Evolutionary conservation across 768 basidiomycete species (phyloP), one percentile per base, ranked within the genome.

Genomic region (Tremella yokohamensis): DNA sequence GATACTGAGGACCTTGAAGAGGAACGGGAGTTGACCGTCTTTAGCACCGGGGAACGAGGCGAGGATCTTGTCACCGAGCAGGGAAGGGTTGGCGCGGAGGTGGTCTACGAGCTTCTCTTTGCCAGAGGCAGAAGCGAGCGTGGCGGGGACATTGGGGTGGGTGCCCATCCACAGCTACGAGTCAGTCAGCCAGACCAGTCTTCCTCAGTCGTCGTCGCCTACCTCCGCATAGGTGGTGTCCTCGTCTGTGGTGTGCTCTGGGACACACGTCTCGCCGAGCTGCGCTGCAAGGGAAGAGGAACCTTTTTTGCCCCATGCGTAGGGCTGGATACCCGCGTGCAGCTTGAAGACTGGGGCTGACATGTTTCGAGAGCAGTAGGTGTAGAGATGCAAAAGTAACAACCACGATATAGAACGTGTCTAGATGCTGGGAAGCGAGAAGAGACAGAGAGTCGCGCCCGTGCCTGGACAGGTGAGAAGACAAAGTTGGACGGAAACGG

Each of bases 91-190:
- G 3, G 80, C 77, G 18, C 82, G 79, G 60, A 99, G 81, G 70
- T 88, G 77, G 18, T 84, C 79, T 2, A 76, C 70, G 81, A 83
- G 60, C 84, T 84, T 19, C 77, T 76, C 76, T 11, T 7, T 16
- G 29, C 78, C 77, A 9, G 84, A 82, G 2, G 55, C 44, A 1
- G 57, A 57, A 16, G 63, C 59, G 58, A 78, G 72, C 18, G 84
- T 72, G 6, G 87, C 86, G 0, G 87, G 87, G 8, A 85, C 81
- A 37, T 80, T 88, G 1, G 88, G 82, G 68, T 98, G 96, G 0
- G 96, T 98, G 9, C 96, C 96, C 94, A 98, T 98, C 96, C 96
- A 99, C 44, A 99, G 80, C 92, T 97, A 73, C 54, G 3, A 13
- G 37, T 45, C 16, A 39, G 25, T 58, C 39, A 57, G 52, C 60